Evolutionary conservation across 1,284 basidiomycete genomes (phyloP), one percentile per base, ranked within the genome.

Genomic region (Malassezia sympodialis): DNA sequence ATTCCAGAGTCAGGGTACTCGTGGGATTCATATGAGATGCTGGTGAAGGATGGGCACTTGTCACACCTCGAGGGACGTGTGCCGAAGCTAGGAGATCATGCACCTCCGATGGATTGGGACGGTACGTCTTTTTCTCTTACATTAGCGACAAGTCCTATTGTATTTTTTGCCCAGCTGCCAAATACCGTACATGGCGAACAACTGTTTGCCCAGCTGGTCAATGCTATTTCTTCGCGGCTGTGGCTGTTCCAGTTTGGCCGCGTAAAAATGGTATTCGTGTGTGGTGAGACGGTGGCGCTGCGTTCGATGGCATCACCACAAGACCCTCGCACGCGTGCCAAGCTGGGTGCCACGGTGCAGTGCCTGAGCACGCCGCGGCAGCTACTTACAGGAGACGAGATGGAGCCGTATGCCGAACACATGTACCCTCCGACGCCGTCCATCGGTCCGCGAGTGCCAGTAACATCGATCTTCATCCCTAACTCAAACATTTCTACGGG

Each of bases 101-200:
- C 55, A 24, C 55, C 55, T 35, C 49, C 55, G 7, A 49, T 53
- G 45, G 40, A 50, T 40, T 60, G 59, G 56, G 17, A 43, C 17
- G 48, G 41, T 35, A 32, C 34, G 48, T 35, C 1, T 28, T 48
- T 19, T 14, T 28, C 15, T 11, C 35, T 46, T 2, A 30, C 40
- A 2, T 42, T 15, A 28, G 51, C 35, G 37, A 28, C 46, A 8
- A 49, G 49, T 28, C 67, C 68, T 0, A 19, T 73, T 4, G 44
- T 71, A 35, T 70, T 71, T 49, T 47, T 73, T 19, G 65, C 65
- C 0, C 69, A 72, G 48, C 58, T 73, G 4, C 72, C 72, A 26
- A 72, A 69, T 46, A 66, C 67, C 8, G 72, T 73, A 7, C 67
- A 73, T 37, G 65, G 68, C 11, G 72, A 73, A 42, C 72, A 72